Conservation (phyloP, 257 asterid genomes). For the Gardenia jasminoides region DNA sequence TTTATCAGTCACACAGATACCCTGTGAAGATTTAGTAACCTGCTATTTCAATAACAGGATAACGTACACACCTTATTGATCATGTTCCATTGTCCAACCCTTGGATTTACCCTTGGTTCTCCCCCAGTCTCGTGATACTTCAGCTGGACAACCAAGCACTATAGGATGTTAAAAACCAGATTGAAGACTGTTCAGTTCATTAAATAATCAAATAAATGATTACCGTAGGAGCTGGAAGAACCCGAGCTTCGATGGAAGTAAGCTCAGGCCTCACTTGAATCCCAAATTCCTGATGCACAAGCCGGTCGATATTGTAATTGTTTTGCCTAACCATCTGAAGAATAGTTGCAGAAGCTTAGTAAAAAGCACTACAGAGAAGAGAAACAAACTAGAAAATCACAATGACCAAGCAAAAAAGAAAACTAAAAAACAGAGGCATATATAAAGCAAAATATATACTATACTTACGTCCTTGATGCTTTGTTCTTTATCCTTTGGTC, state of each 20-base stretch:
- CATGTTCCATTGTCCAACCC: slow-evolving; percentile 88
- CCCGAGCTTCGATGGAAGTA: slow-evolving; percentile 63
- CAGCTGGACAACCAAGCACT: slow-evolving; percentile 39
- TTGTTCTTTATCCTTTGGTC: slow-evolving; percentile 39
- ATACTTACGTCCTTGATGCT: slow-evolving; percentile 38
- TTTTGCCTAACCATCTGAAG: slow-evolving; percentile 44
- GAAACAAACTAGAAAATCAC: neutral
- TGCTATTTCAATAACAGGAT: neutral
- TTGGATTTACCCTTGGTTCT: slow-evolving; percentile 41
- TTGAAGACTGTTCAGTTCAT: neutral
- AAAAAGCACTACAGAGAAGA: neutral
- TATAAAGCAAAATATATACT: neutral
- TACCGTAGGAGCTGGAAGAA: slow-evolving; percentile 73
- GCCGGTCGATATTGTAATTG: slow-evolving; percentile 27
- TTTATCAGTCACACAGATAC: too few species aligned
- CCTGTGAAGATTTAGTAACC: too few species aligned
- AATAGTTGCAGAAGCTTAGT: neutral
- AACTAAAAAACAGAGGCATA: neutral
- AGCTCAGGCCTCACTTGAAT: slow-evolving; percentile 42
- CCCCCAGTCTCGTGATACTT: slow-evolving; percentile 57
- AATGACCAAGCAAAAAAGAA: neutral
- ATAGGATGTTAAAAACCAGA: neutral
- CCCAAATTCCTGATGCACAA: slow-evolving; percentile 57
- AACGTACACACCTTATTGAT: slow-evolving; percentile 51
- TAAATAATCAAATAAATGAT: neutral